A percentile compares a stretch with the other conserved stretches of the same genome.
Evolutionary conservation across 176 grass and related monocot genomes (phyloP).

Genomic region (Eleusine coracana): DNA sequence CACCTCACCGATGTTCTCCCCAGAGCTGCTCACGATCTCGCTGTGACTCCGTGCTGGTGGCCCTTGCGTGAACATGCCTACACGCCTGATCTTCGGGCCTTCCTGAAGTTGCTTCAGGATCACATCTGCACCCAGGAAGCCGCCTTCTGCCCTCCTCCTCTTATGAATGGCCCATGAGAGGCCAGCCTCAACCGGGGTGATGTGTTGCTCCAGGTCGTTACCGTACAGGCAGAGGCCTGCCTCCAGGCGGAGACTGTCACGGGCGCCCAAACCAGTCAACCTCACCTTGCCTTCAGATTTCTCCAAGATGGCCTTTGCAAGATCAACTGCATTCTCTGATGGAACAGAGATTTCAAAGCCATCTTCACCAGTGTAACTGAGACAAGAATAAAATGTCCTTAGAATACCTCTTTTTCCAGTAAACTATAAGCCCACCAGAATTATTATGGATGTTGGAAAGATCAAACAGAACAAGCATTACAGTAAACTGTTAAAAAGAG

Average conservation of each 20-base stretch:
- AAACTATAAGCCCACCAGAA: background rate
- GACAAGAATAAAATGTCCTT: conserved; percentile 24
- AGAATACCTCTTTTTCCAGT: too few species aligned
- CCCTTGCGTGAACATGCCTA: conserved; percentile 80
- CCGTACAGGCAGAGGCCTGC: conserved; percentile 97
- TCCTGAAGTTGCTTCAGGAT: conserved; percentile 95
- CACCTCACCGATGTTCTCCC: conserved; percentile 91
- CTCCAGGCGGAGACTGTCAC: conserved; percentile 94
- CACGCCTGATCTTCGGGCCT: conserved; percentile 82
- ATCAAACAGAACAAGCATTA: background rate
- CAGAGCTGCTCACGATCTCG: conserved; percentile 61
- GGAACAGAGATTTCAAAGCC: conserved; percentile 98
- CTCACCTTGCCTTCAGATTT: conserved; percentile 91
- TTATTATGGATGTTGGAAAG: background rate
- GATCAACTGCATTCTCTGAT: conserved; percentile 80
- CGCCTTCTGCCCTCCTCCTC: conserved; percentile 80
- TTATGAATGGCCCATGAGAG: conserved; percentile 97
- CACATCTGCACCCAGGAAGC: conserved; percentile 85
- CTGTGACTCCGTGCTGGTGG: conserved; percentile 88
- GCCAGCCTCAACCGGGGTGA: conserved; percentile 86
- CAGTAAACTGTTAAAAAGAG: background rate
- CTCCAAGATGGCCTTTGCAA: conserved; percentile 84
- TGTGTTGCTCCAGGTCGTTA: conserved; percentile 96
- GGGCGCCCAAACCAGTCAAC: conserved; percentile 83
- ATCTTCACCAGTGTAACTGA: conserved; percentile 96